These are phyloP conservation scores for Colletotrichum ledebouriae DNA, from an alignment of 2,329 filamentous ascomycete genomes.

Conservation along the genomic window DNA sequence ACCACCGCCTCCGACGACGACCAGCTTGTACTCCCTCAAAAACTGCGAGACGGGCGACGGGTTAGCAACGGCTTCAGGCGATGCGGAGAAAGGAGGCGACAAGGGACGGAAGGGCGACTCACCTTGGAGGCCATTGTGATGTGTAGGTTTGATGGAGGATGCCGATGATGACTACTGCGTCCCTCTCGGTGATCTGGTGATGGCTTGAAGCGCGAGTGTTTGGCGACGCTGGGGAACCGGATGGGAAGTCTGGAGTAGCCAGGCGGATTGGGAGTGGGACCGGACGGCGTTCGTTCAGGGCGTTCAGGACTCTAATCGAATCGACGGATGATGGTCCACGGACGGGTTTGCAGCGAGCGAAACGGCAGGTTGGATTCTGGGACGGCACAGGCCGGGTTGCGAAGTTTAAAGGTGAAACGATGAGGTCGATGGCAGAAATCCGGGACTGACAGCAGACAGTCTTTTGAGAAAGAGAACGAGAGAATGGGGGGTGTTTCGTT, in stretches of 20 bases:
- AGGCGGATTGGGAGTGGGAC: conserved; percentile 27
- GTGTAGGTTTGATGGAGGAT: conserved; percentile 29
- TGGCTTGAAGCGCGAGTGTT: conserved; percentile 26
- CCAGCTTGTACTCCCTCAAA: conserved; percentile 92
- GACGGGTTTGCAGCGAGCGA: conserved; percentile 35
- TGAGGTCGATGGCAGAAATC: conserved; percentile 42
- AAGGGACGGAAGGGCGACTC: conserved; percentile 41
- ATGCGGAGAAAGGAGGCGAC: conserved; percentile 6
- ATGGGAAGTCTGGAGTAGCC: conserved; percentile 27
- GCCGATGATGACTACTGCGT: conserved; percentile 4
- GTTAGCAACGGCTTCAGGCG: conserved; percentile 43
- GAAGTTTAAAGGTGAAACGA: conserved; percentile 43
- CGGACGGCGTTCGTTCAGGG: conserved; percentile 9
- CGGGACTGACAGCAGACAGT: conserved; percentile 42
- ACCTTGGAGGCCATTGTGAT: conserved; percentile 58
- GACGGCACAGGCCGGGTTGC: conserved; percentile 42
- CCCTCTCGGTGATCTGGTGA: conserved; percentile 32
- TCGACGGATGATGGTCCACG: not conserved
- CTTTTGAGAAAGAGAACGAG: conserved; percentile 42
- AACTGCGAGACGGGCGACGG: conserved; percentile 66
- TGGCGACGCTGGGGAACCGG: conserved; percentile 27
- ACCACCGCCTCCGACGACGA: conserved; percentile 97
- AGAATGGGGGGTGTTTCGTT: conserved; percentile 43
- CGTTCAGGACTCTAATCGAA: not conserved
- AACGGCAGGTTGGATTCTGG: conserved; percentile 39